Base-by-base conservation (phyloP, 495 filamentous ascomycete species). In the Cercophora newfieldiana region DNA sequence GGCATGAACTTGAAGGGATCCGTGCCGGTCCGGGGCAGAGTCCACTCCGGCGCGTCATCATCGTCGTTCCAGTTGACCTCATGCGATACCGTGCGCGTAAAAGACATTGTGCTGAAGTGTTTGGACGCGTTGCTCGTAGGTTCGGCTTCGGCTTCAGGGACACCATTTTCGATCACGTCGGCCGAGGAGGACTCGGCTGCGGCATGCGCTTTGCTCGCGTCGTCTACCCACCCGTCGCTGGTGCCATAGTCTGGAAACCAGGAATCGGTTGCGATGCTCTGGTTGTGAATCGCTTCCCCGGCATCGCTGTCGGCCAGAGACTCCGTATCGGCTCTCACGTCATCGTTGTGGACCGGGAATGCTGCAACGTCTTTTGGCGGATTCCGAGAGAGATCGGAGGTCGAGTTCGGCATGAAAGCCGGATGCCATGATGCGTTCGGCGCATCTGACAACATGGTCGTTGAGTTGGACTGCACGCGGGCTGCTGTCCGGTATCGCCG, bases 1-100 rank as follows among this genome's bases (percentile, higher is more conserved):
- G 80, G 74, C 77, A 88, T 82, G 51, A 82, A 80, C 63, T 82
- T 82, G 73, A 87, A 87, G 16, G 83, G 82, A 64, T 87, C 81
- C 5, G 82, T 80, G 47, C 81, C 80, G 24, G 78, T 77, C 51
- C 79, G 75, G 12, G 83, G 75, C 0, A 82, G 61, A 64, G 75
- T 81, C 75, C 83, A 85, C 67, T 86, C 83, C 29, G 74, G 69
- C n/a, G n/a, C n/a, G 58, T 87, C 85, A 28, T 74, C 75, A 58
- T 87, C 85, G 70, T 85, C 84, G 33, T 74, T 74, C 71, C 83
- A 87, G 72, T 78, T 86, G 19, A 86, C 76, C 25, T 85, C 81
- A 30, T 80, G 77, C 5, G 83, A 75, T 14, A 81, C 81, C 0
- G 83, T 85, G 56, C 84, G 78, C 29, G 83, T 76, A 72, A 85